Conservation (phyloP, 139 green algal species). For the Ulvella scutata region DNA sequence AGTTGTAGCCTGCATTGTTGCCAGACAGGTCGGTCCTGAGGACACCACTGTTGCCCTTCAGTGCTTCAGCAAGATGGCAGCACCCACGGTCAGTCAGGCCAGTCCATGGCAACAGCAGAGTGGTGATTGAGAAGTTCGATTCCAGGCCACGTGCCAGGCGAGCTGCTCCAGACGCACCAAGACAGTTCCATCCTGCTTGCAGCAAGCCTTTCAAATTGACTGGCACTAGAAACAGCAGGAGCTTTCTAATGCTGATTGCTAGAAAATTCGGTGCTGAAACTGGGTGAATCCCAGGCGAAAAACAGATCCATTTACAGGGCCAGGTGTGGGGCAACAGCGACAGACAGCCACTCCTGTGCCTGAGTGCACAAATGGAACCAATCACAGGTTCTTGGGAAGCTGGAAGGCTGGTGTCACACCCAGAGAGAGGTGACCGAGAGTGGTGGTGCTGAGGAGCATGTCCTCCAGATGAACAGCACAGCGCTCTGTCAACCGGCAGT, state of each 20-base stretch:
- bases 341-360: too few relatives aligned
- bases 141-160: slow-evolving; percentile 17
- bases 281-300: too few relatives aligned
- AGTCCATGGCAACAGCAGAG: slow-evolving; percentile 21
- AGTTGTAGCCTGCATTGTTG: background rate
- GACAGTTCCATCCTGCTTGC: slow-evolving; percentile 23
- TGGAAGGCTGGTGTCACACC: too few relatives aligned
- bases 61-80: slow-evolving; percentile 18
- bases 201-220: too few relatives aligned
- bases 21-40: background rate
- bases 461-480: background rate
- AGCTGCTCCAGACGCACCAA: slow-evolving; percentile 14
- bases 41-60: background rate
- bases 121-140: slow-evolving; percentile 9
- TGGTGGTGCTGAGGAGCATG: background rate
- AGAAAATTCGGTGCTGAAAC: too few relatives aligned
- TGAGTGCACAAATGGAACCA: too few relatives aligned
- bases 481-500: background rate
- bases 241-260: too few relatives aligned
- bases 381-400: too few relatives aligned
- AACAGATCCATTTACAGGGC: too few relatives aligned
- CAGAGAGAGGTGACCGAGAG: background rate
- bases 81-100: slow-evolving; percentile 24
- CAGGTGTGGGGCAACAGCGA: too few relatives aligned
- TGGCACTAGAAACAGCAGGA: too few relatives aligned